A percentile compares a stretch with the other conserved stretches of the same genome.
Conservation (phyloP, 129 eudicot genomes). For the Gnaphalium uliginosum region DNA sequence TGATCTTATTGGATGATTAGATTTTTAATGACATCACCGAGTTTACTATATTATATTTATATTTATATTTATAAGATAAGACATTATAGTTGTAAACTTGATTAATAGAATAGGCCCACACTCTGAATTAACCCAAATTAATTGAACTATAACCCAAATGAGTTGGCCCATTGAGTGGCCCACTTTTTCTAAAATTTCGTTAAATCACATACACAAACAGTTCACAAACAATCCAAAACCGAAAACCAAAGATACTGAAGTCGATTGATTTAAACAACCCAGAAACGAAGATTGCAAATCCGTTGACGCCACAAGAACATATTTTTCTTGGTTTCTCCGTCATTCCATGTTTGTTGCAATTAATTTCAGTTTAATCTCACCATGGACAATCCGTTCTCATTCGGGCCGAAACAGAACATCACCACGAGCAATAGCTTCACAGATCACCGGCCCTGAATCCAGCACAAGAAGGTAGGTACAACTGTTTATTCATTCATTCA, state of each 20-base stretch:
- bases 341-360: slow-evolving; percentile 4
- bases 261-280: not conserved
- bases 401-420: slow-evolving; percentile 12
- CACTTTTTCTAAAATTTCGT: too few relatives aligned
- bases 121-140: not conserved
- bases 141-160: not conserved
- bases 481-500: slow-evolving; percentile 3
- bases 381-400: slow-evolving; percentile 23
- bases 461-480: slow-evolving; percentile 44
- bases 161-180: not conserved
- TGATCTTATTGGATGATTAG: too few relatives aligned
- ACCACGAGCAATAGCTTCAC: slow-evolving; percentile 14
- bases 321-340: slow-evolving; percentile 2
- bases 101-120: too few relatives aligned
- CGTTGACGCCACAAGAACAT: not conserved
- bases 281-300: not conserved
- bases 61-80: too few relatives aligned
- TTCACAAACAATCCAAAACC: not conserved
- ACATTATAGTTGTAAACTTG: too few relatives aligned
- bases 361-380: slow-evolving; percentile 23
- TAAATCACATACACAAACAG: too few relatives aligned
- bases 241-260: not conserved
- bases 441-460: slow-evolving; percentile 5
- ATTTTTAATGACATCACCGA: too few relatives aligned
- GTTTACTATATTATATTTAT: too few relatives aligned